Evolutionary conservation across 768 basidiomycete genomes (phyloP).

Genomic region (Dioszegia crocea): DNA sequence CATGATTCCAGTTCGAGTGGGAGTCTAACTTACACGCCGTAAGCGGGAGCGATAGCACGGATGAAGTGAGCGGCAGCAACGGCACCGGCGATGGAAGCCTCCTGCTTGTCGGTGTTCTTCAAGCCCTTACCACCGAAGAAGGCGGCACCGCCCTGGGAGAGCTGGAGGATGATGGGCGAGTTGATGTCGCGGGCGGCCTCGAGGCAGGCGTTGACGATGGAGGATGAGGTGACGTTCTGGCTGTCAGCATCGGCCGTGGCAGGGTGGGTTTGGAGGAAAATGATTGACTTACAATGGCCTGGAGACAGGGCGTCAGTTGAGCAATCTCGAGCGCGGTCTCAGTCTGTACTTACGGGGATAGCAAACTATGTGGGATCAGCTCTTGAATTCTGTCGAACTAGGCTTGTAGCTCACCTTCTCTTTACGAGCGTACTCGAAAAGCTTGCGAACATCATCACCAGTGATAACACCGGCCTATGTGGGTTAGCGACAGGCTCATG

Average conservation of each 20-base stretch:
- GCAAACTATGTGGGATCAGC: slow-evolving; percentile 49
- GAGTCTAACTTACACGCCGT: slow-evolving; percentile 72
- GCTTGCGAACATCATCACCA: slow-evolving; percentile 87
- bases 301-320: slow-evolving; percentile 6
- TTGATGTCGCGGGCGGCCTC: slow-evolving; percentile 97
- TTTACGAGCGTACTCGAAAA: slow-evolving; percentile 90
- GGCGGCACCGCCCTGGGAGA: slow-evolving; percentile 93
- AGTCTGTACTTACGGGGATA: slow-evolving; percentile 50
- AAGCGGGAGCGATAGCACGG: slow-evolving; percentile 76
- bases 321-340: neutral
- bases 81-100: slow-evolving; percentile 91
- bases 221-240: slow-evolving; percentile 95
- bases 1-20: neutral
- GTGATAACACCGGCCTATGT: slow-evolving; percentile 85
- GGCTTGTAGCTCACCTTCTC: slow-evolving; percentile 61
- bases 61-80: slow-evolving; percentile 87
- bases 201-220: slow-evolving; percentile 85
- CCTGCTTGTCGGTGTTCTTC: slow-evolving; percentile 78
- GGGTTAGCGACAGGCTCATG: neutral
- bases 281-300: slow-evolving; percentile 26
- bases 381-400: neutral
- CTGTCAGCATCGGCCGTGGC: slow-evolving; percentile 13
- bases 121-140: slow-evolving; percentile 97
- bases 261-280: neutral
- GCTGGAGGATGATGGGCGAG: slow-evolving; percentile 93